These are phyloP conservation scores for Aspergillus aculeatinus DNA, from an alignment of 2,329 filamentous ascomycete species.

Conservation along the genomic window DNA sequence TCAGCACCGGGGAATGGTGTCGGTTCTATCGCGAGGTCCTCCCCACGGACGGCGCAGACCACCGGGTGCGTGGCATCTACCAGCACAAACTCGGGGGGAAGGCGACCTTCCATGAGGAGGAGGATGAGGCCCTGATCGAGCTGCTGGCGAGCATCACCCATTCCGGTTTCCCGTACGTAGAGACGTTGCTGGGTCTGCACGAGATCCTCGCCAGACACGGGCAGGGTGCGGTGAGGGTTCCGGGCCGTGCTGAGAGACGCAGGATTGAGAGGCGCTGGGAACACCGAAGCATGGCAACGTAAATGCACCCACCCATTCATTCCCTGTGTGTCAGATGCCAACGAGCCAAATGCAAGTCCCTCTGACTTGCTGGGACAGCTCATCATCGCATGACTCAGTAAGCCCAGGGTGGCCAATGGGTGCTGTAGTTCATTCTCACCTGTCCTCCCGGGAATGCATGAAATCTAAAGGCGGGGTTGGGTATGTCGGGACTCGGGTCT, in stretches of 20 bases:
- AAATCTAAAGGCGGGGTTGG: slow-evolving; percentile 1
- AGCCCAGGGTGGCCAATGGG: background rate
- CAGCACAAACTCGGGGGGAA: background rate
- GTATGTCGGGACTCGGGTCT: background rate
- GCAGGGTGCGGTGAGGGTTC: too few relatives aligned
- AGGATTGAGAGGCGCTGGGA: too few relatives aligned
- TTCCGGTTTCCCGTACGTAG: background rate
- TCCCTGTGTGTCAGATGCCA: too few relatives aligned
- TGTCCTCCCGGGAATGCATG: background rate
- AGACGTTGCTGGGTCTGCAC: too few relatives aligned
- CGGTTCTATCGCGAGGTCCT: background rate
- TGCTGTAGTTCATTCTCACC: background rate
- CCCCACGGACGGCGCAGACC: background rate
- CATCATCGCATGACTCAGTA: slow-evolving; percentile 16
- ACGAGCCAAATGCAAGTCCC: background rate
- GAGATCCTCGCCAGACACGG: background rate
- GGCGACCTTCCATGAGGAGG: background rate
- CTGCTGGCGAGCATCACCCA: background rate
- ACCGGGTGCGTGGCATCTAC: background rate
- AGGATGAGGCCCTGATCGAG: background rate
- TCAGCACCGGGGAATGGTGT: background rate
- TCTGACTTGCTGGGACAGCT: slow-evolving; percentile 1
- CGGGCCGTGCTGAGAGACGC: too few relatives aligned
- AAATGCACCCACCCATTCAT: too few relatives aligned
- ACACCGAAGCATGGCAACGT: too few relatives aligned